Evolutionary conservation across 371 early-diverging fungal genomes (phyloP), one percentile per base, ranked within the genome.

Genomic region (Mortierella sp.): DNA sequence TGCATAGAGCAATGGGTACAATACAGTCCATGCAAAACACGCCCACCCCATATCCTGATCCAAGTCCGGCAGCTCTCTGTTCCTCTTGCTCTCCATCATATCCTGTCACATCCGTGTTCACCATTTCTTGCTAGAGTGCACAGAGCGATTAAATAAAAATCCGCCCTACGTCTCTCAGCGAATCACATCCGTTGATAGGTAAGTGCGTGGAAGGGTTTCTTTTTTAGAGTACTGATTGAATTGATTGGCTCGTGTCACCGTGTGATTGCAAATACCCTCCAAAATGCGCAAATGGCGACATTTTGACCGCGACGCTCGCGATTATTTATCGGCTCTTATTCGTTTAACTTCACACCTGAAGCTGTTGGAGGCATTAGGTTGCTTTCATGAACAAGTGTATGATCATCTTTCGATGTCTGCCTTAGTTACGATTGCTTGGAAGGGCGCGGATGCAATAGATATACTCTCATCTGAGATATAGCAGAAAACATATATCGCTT

Each of bases 291-390:
- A 51, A 69, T 69, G 61, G 69, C 69, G 69, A 69, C 69, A 69
- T 69, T 69, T 69, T 54, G 37, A 43, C 48, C 31, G 48, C 60
- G 41, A 66, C 48, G 51, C 46, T 59, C 67, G 67, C 67, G 67
- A 66, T 65, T 54, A 26, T 23, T 31, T 28, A 39, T 39, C 2
- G 39, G 5, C 11, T 5, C 11, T 17, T 14, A n/a, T 21, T 44
- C 19, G 17, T 19, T 19, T 44, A 19, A 3, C 17, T 50, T 14
- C n/a, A 17, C 21, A 34, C 53, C 26, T 46, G 19, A 19, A n/a
- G 8, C 46, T 9, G 27, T 19, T 19, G 49, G 24, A 17, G 6
- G 19, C 23, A 53, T 26, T 55, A 6, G 6, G 19, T 21, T 54
- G 11, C 19, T 54, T n/a, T n/a, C n/a, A n/a, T n/a, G n/a, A n/a